Evolutionary conservation across 2,329 filamentous ascomycete species (phyloP).

Genomic region (Chaetomium globosum): DNA sequence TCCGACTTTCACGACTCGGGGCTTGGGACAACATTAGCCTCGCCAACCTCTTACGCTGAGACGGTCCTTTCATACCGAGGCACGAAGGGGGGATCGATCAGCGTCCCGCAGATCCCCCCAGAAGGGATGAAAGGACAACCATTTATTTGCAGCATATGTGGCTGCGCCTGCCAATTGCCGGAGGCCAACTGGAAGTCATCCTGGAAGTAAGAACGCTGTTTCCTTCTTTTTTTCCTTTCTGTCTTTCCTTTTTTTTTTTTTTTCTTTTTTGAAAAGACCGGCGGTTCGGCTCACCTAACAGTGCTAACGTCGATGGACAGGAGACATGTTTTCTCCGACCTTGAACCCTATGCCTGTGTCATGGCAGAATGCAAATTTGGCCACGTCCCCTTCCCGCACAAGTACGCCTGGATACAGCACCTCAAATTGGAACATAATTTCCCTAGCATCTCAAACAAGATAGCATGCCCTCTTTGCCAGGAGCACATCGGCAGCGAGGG

Average conservation of each 20-base stretch:
- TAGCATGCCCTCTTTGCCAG: constrained; percentile 9
- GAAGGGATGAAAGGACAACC: neutral
- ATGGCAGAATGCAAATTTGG: neutral
- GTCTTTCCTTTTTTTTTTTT: too few relatives aligned
- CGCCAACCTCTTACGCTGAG: constrained; percentile 12
- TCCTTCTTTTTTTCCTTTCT: neutral
- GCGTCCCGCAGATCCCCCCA: constrained; percentile 1
- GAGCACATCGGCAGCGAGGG: neutral
- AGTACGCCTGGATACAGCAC: constrained; percentile 1
- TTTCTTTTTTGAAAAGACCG: neutral
- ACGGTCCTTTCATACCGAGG: constrained; percentile 15
- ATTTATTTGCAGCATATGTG: constrained; percentile 8
- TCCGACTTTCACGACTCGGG: constrained; percentile 17
- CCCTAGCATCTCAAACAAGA: neutral
- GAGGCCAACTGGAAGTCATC: neutral
- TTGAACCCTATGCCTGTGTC: constrained; percentile 13
- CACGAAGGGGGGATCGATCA: constrained; percentile 14
- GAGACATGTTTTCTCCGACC: constrained; percentile 7
- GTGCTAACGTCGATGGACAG: neutral
- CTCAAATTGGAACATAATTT: constrained; percentile 13
- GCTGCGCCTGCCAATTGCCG: neutral
- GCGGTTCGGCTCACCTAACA: neutral
- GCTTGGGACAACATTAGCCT: neutral
- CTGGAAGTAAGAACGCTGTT: constrained; percentile 9
- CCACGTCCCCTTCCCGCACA: neutral